A percentile compares a stretch with the other conserved stretches of the same genome.
These are phyloP conservation scores for Cordyceps tenuipes DNA, from an alignment of 2,329 filamentous ascomycete genomes.

Conservation along the genomic window DNA sequence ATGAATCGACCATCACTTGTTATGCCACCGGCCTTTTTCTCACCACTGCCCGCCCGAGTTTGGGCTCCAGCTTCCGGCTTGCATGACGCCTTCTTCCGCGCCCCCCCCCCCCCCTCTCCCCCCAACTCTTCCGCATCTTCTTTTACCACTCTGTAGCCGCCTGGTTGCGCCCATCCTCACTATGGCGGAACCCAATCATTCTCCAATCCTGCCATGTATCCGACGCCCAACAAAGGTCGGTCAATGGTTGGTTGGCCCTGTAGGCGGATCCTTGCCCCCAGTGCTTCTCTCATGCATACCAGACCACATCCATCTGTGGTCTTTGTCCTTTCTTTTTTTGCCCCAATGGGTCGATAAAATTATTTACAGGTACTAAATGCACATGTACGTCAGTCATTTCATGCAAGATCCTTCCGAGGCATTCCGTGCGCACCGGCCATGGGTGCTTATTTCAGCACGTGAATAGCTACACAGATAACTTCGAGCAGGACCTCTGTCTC, in stretches of 20 bases:
- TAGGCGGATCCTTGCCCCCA: neutral
- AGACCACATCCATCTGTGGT: neutral
- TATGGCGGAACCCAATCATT: neutral
- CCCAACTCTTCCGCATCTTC: neutral
- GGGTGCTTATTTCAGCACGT: neutral
- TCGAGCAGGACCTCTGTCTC: too few relatives aligned
- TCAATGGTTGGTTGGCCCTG: neutral
- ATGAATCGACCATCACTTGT: neutral
- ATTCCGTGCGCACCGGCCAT: neutral
- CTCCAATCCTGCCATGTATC: neutral
- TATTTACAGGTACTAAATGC: neutral
- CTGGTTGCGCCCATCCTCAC: neutral
- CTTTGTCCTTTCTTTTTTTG: neutral
- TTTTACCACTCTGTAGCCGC: neutral
- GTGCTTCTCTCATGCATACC: neutral
- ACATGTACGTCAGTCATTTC: neutral
- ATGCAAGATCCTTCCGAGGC: slow-evolving; percentile 1
- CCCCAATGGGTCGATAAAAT: neutral
- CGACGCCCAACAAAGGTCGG: neutral
- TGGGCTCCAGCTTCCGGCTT: neutral
- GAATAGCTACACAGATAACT: neutral
- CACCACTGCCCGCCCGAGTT: neutral
- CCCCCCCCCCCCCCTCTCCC: too few relatives aligned
- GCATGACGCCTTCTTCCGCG: neutral
- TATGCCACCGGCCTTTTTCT: neutral